Evolutionary conservation across 2,329 filamentous ascomycete species (phyloP).

Genomic region (Xylaria hypoxylon): DNA sequence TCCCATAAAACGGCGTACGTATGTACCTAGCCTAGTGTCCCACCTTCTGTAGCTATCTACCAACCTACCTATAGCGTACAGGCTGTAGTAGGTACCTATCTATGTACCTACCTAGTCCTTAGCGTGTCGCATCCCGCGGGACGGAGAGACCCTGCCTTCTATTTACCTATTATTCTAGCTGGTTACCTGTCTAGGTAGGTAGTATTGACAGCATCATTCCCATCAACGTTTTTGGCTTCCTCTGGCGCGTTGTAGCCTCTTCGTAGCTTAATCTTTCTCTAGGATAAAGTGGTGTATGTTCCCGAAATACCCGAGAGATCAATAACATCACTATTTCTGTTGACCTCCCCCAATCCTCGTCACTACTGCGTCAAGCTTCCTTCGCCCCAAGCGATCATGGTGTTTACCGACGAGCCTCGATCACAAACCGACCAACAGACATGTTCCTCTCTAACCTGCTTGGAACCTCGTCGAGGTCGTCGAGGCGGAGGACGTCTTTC

Average conservation of each 20-base stretch:
- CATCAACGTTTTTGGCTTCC: background rate
- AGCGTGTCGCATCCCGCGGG: slow-evolving; percentile 33
- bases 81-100: background rate
- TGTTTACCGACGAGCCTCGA: slow-evolving; percentile 33
- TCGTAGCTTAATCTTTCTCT: background rate
- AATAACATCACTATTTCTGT: background rate
- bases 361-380: background rate
- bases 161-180: background rate
- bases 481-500: slow-evolving; percentile 40
- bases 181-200: too few species aligned
- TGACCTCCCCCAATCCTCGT: background rate
- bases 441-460: slow-evolving; percentile 48
- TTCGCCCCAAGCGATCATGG: slow-evolving; percentile 38
- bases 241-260: background rate
- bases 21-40: background rate
- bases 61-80: too few species aligned
- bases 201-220: too few species aligned
- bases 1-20: too few species aligned
- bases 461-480: slow-evolving; percentile 43
- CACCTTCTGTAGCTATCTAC: background rate
- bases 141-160: slow-evolving; percentile 5
- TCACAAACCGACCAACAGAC: slow-evolving; percentile 35
- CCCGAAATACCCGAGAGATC: background rate
- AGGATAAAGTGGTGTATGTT: background rate
- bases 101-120: background rate